Conservation (phyloP, 164 flowering plant species). For the Aristolochia californica region DNA sequence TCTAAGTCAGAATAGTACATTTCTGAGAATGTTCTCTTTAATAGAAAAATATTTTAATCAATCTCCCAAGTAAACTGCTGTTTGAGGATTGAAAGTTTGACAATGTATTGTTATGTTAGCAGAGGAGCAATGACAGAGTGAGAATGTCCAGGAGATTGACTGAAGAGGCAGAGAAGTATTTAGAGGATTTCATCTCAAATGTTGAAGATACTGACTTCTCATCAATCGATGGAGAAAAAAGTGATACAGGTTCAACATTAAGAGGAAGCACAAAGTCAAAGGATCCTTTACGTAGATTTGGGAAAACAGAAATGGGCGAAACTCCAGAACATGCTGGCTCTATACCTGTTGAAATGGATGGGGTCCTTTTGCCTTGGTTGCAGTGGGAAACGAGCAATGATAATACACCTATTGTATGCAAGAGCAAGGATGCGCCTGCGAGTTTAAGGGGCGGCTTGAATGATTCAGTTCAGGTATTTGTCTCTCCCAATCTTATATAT, state of each 20-base stretch:
- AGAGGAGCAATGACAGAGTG: conserved; percentile 69
- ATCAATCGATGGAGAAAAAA: conserved; percentile 91
- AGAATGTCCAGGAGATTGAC: conserved; percentile 56
- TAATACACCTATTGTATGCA: conserved; percentile 27
- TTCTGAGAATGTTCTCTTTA: too few species aligned
- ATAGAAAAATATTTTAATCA: too few species aligned
- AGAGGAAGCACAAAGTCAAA: conserved; percentile 36
- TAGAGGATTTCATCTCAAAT: conserved; percentile 85
- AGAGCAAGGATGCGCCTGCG: conserved; percentile 20
- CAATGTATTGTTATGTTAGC: conserved; percentile 7
- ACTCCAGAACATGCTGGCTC: conserved; percentile 24
- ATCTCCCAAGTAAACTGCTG: too few species aligned
- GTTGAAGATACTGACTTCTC: conserved; percentile 95
- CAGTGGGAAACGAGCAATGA: conserved; percentile 82
- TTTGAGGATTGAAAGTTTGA: too few species aligned
- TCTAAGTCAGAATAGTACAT: too few species aligned
- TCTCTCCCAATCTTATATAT: not conserved
- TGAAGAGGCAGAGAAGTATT: conserved; percentile 84
- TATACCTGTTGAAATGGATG: conserved; percentile 65
- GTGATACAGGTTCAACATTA: conserved; percentile 72
- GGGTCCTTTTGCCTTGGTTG: conserved; percentile 86
- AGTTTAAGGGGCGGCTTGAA: conserved; percentile 17
- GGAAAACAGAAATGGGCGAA: conserved; percentile 19
- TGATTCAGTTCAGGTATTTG: conserved; percentile 44
- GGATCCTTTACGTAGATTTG: conserved; percentile 10